Base-by-base conservation (phyloP, 1,284 basidiomycete genomes). In the Puccinia coronata region DNA sequence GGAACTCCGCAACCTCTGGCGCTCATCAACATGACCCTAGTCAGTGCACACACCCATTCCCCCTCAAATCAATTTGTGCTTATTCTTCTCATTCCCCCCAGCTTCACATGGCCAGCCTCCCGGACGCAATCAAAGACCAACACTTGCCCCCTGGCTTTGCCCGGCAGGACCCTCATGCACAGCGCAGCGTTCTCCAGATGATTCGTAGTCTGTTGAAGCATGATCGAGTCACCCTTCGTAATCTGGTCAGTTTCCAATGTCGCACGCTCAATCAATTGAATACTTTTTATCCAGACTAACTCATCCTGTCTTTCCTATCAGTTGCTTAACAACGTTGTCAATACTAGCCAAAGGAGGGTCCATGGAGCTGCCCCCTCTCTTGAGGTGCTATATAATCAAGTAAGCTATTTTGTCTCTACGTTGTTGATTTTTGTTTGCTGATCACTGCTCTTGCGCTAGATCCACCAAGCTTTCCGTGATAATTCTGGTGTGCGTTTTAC, bases 141-240 rank as follows among this genome's bases (percentile, higher is more conserved):
- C 65, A 69, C 23, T 14, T 69, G 5, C 65, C 65, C 12, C 39
- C 67, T 70, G 67, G 67, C 12, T 70, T 70, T 31, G 14, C 3
- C 18, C n/a, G 8, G 18, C 43, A 43, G 18, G 51, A 51, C 11
- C 28, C n/a, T 28, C 67, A 70, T 31, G 43, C 67, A 1, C 65
- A 43, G 2, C 4, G 67, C 9, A 70, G 67, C 31, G 41, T 70
- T 3, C 43, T 70, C 25, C 43, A 49, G 43, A 12, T 70, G 43
- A 25, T 51, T 49, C 43, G n/a, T 11, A 23, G 11, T 31, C 67
- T 70, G 31, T 31, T 70, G 28, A 70, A 70, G 67, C 41, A 70
- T 70, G 41, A 49, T 28, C 39, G 43, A 8, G 67, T 70, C 8
- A 2, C n/a, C 16, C 67, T 70, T 31, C n/a, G 67, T 20, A 70